phyloP scores from a whole-genome alignment of 2,329 filamentous ascomycete genomes.

The Simplicillium sp. region DNA sequence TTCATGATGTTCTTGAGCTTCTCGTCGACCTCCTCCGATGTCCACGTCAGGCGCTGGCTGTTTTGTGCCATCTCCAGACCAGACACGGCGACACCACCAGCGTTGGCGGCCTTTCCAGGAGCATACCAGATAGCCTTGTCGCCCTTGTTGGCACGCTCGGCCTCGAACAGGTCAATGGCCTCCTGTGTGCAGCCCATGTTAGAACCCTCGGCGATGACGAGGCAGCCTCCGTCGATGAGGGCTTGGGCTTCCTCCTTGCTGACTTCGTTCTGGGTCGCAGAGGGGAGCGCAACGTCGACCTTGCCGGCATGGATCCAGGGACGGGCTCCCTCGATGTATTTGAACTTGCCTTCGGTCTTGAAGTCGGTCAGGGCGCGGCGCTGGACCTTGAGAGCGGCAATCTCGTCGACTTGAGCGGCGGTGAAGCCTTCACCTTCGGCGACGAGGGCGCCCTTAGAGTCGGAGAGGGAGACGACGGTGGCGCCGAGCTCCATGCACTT shows the following conservation, averaged over 20 bases:
- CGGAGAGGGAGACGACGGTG: slow-evolving; percentile 84
- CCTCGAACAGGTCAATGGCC: slow-evolving; percentile 89
- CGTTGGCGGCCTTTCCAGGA: slow-evolving; percentile 94
- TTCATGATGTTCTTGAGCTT: slow-evolving; percentile 95
- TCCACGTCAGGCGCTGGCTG: slow-evolving; percentile 78
- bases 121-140: slow-evolving; percentile 80
- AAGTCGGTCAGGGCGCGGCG: slow-evolving; percentile 74
- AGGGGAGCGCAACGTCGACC: slow-evolving; percentile 86
- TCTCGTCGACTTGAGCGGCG: slow-evolving; percentile 66
- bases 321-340: slow-evolving; percentile 77
- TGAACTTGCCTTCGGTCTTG: slow-evolving; percentile 58
- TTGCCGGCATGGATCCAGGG: slow-evolving; percentile 87
- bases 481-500: slow-evolving; percentile 95
- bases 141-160: slow-evolving; percentile 60
- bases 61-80: slow-evolving; percentile 99
- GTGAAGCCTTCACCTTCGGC: slow-evolving; percentile 65
- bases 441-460: slow-evolving; percentile 79
- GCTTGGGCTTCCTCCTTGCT: slow-evolving; percentile 80
- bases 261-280: slow-evolving; percentile 96
- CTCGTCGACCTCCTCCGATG: slow-evolving; percentile 77
- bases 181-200: slow-evolving; percentile 99
- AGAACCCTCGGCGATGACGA: slow-evolving; percentile 89
- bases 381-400: slow-evolving; percentile 78
- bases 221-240: slow-evolving; percentile 65
- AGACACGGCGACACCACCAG: slow-evolving; percentile 92